phyloP scores from a whole-genome alignment of 2,329 filamentous ascomycete genomes.

The Fusarium humuli region DNA sequence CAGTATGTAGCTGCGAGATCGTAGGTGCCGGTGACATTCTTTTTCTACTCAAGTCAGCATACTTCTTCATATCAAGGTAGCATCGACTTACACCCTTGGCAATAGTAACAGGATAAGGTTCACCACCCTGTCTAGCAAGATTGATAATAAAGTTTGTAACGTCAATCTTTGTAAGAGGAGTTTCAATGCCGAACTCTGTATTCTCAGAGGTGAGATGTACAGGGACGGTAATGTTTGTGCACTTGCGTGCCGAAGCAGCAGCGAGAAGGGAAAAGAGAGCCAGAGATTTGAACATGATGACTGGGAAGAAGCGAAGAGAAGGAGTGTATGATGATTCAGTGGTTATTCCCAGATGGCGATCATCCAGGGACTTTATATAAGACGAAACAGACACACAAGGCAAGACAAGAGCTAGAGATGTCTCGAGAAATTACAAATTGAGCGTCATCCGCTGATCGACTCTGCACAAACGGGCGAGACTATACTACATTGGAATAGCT shows the following conservation, averaged over 20 bases:
- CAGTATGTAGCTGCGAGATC: constrained; percentile 72
- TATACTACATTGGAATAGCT: not conserved
- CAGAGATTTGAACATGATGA: constrained; percentile 39
- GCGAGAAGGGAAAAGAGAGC: constrained; percentile 44
- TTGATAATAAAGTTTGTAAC: constrained; percentile 67
- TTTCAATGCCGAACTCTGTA: constrained; percentile 62
- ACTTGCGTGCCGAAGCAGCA: constrained; percentile 52
- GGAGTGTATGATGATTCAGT: not conserved
- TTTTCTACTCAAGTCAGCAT: constrained; percentile 54
- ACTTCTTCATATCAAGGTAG: too few relatives aligned
- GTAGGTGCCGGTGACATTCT: constrained; percentile 64
- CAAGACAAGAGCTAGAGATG: not conserved
- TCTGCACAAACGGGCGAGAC: constrained; percentile 2
- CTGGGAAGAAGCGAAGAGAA: constrained; percentile 12
- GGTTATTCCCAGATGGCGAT: not conserved
- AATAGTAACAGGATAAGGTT: constrained; percentile 59
- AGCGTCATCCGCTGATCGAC: constrained; percentile 17
- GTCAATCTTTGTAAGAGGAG: constrained; percentile 65
- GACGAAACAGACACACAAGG: not conserved
- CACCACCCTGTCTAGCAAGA: constrained; percentile 58
- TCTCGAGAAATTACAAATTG: constrained; percentile 28
- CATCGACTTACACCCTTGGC: constrained; percentile 60
- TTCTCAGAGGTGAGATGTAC: constrained; percentile 67
- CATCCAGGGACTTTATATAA: constrained; percentile 33
- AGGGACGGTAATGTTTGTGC: constrained; percentile 65